These are phyloP conservation scores for Thymus quinquecostatus DNA, from an alignment of 257 asterid genomes.

Conservation along the genomic window DNA sequence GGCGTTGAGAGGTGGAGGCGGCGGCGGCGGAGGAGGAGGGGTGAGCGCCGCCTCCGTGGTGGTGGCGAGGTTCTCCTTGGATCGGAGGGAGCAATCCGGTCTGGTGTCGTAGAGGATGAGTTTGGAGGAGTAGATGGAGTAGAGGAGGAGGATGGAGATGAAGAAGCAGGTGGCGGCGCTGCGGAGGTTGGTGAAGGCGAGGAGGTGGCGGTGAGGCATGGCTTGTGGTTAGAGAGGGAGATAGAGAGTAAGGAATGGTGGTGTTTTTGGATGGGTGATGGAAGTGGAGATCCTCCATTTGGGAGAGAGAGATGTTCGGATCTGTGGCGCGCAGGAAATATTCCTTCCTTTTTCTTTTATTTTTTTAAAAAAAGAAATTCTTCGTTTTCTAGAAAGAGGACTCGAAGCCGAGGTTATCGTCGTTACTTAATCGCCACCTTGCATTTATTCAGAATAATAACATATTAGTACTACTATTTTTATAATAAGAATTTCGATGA, in stretches of 20 bases:
- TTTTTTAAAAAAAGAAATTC: too few relatives aligned
- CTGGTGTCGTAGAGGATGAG: slow-evolving; percentile 42
- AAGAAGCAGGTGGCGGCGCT: slow-evolving; percentile 46
- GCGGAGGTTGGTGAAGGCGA: slow-evolving; percentile 48
- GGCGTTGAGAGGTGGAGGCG: background rate
- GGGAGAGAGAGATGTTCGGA: slow-evolving; percentile 46
- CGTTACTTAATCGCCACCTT: background rate
- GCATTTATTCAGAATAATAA: too few relatives aligned
- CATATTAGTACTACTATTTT: too few relatives aligned
- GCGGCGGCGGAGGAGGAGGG: background rate
- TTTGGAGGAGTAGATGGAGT: slow-evolving; percentile 54
- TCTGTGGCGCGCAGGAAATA: slow-evolving; percentile 32
- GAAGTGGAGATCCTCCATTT: slow-evolving; percentile 33
- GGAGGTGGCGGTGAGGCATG: slow-evolving; percentile 40
- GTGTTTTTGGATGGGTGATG: slow-evolving; percentile 18
- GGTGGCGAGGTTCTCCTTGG: slow-evolving; percentile 14
- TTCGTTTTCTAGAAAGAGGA: background rate
- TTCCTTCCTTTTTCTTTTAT: background rate
- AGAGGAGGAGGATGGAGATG: slow-evolving; percentile 45
- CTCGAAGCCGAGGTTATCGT: background rate
- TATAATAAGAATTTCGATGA: too few relatives aligned
- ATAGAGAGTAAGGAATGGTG: background rate
- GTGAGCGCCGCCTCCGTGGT: slow-evolving; percentile 10
- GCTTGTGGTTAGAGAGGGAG: background rate
- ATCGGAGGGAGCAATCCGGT: slow-evolving; percentile 15